Conservation (phyloP, 139 green algal species). For the Chlamydomonas asymmetrica region DNA sequence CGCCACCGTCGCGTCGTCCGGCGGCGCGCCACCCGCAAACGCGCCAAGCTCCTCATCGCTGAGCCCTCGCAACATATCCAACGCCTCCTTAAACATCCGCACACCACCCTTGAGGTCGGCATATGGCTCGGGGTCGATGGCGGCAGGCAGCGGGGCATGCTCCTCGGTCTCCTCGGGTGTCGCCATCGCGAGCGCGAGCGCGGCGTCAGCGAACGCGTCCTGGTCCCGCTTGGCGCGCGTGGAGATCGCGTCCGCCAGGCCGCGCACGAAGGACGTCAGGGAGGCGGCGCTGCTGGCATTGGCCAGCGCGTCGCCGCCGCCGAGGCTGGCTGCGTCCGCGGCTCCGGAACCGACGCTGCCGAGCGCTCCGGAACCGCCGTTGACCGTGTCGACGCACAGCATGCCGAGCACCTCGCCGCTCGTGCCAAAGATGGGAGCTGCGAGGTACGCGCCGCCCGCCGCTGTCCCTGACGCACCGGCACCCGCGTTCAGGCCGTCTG, state of each 20-base stretch:
- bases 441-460: slow-evolving; percentile 34
- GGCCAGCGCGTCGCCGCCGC: not conserved
- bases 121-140: slow-evolving; percentile 29
- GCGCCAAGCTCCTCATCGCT: slow-evolving; percentile 25
- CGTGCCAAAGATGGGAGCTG: slow-evolving; percentile 26
- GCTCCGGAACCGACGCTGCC: not conserved
- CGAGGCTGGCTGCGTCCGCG: not conserved
- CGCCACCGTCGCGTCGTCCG: slow-evolving; percentile 35
- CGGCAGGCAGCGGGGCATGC: not conserved
- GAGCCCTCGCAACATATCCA: slow-evolving; percentile 21
- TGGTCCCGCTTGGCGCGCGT: not conserved
- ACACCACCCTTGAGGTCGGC: slow-evolving; percentile 25
- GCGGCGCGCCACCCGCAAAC: not conserved
- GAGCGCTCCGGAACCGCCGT: not conserved
- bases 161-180: slow-evolving; percentile 2
- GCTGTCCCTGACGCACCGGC: too few relatives aligned
- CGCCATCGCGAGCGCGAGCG: slow-evolving; percentile 14
- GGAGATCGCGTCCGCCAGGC: slow-evolving; percentile 17
- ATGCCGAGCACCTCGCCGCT: slow-evolving; percentile 39
- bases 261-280: slow-evolving; percentile 9
- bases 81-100: slow-evolving; percentile 34
- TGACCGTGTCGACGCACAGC: slow-evolving; percentile 34
- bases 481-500: not conserved
- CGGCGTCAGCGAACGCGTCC: slow-evolving; percentile 1
- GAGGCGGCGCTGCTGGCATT: not conserved